phyloP scores from a whole-genome alignment of 345 rosid genomes.

The Hibiscus tridactylites region DNA sequence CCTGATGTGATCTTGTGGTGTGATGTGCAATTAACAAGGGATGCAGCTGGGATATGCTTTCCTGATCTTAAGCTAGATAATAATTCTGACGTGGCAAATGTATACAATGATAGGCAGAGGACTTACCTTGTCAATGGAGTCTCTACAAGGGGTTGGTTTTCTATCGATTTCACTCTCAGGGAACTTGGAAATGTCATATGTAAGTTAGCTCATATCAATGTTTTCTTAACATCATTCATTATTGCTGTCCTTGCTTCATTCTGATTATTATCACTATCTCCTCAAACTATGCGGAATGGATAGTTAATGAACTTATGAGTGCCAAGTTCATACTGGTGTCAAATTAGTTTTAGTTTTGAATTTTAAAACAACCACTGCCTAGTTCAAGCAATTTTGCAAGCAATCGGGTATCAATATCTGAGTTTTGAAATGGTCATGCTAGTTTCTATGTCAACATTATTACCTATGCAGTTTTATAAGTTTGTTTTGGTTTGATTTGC shows the following conservation, averaged over 20 bases:
- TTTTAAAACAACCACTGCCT: not conserved
- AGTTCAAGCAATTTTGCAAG: not conserved
- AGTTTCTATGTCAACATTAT: not conserved
- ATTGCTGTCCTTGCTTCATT: not conserved
- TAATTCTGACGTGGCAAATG: constrained; percentile 25
- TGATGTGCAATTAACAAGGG: constrained; percentile 78
- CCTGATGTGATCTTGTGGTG: constrained; percentile 40
- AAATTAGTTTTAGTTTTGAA: not conserved
- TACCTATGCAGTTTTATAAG: not conserved
- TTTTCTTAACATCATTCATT: not conserved
- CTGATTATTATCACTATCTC: not conserved
- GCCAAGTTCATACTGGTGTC: not conserved
- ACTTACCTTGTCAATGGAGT: not conserved
- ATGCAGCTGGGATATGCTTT: constrained; percentile 61
- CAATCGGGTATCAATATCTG: not conserved
- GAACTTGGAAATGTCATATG: not conserved
- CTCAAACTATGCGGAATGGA: not conserved
- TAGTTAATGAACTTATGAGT: not conserved
- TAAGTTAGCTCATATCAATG: not conserved
- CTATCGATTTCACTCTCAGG: not conserved
- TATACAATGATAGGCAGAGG: constrained; percentile 11
- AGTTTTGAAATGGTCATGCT: not conserved
- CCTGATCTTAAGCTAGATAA: constrained; percentile 50
- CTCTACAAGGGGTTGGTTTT: not conserved
- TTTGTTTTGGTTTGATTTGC: not conserved